Base-by-base conservation (phyloP, 495 filamentous ascomycete genomes). In the Penicillium waksmanii region DNA sequence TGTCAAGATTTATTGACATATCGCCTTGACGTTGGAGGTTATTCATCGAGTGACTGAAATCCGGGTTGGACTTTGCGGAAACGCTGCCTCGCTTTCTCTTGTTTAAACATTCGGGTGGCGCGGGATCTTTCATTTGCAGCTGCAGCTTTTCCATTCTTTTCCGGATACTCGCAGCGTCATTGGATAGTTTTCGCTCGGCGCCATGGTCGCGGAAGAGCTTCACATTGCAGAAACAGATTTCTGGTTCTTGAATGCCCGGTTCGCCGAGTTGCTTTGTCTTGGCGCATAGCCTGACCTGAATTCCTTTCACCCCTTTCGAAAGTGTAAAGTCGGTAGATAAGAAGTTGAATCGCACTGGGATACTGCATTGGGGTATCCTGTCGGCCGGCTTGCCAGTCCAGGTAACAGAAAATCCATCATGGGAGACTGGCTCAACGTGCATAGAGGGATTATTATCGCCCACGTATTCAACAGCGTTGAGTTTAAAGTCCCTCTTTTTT, bases 281-380 rank as follows among this genome's bases (percentile, higher is more conserved):
- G 7, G 93, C 85, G 67, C 94, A 98, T 4, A 98, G 81, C 36
- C 95, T 76, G 15, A 98, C 93, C 0, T 94, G 91, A 53, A 96
- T 96, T 21, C 95, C 95, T 71, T 97, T 97, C 21, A 98, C 94
- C 33, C 95, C 95, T 64, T 98, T 98, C 7, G 95, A 97, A 64
- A 96, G 93, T 68, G 93, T 98, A 69, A 98, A 98, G 67, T 98
- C 95, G 12, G 95, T 98, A 0, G 95, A 98, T 0, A 98, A 82
- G 67, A 98, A 98, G 73, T 98, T 98, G 82, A 97, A 98, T 42
- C 93, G 90, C n/a, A 98, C 90, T 12, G 92, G 87, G 38, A 98
- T 84, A 23, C 82, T 87, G 73, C 91, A 95, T 55, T 96, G 89
- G 9, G 87, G 77, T 2, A 77, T 63, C 0, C 82, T 83, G 4